phyloP scores from a whole-genome alignment of 805 yeast species.

The Hanseniaspora lachancei region DNA sequence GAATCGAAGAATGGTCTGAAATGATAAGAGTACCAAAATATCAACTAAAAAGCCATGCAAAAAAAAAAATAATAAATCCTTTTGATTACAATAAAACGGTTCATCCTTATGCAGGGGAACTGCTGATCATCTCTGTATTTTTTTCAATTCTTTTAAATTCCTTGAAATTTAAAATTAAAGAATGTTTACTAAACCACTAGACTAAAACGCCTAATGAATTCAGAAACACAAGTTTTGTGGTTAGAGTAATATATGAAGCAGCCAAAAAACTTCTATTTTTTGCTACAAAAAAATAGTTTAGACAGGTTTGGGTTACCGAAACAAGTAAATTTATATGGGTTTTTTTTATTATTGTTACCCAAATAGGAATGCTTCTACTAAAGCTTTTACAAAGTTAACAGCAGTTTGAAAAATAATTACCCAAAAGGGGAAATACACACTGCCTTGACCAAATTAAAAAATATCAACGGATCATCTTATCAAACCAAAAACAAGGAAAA shows the following conservation, averaged over 20 bases:
- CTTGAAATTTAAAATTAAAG: constrained; percentile 11
- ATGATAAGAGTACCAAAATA: neutral
- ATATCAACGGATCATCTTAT: too few relatives aligned
- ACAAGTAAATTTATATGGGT: too few relatives aligned
- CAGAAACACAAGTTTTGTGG: neutral
- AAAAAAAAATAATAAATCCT: constrained; percentile 12
- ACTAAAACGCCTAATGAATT: constrained; percentile 10
- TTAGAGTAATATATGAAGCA: neutral
- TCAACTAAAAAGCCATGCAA: constrained; percentile 1
- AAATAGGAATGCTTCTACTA: too few relatives aligned
- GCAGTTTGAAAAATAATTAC: too few relatives aligned
- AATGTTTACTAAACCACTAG: constrained; percentile 5
- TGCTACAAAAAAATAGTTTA: neutral
- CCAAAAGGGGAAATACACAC: too few relatives aligned
- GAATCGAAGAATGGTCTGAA: neutral
- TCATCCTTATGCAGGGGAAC: constrained; percentile 99
- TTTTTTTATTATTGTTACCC: too few relatives aligned
- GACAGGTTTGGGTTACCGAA: too few relatives aligned
- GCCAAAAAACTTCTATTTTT: neutral
- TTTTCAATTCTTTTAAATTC: constrained; percentile 57
- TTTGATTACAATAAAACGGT: constrained; percentile 58
- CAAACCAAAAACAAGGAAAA: too few relatives aligned
- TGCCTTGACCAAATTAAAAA: too few relatives aligned
- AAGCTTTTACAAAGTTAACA: too few relatives aligned
- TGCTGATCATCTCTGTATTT: constrained; percentile 99